Evolutionary conservation across 805 yeast genomes (phyloP).

Genomic region (Geotrichum ghanense): DNA sequence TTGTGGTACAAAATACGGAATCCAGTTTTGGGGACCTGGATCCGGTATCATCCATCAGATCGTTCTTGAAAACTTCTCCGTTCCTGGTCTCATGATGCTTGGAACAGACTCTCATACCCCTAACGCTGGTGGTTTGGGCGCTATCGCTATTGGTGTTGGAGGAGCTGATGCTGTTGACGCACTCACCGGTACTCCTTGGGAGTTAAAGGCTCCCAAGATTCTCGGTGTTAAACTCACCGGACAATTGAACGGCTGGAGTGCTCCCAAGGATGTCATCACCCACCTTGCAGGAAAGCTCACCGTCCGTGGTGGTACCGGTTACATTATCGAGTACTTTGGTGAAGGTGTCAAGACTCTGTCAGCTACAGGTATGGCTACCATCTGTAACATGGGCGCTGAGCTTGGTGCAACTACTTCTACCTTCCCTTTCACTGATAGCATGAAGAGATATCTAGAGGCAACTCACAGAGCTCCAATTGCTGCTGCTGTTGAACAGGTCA

Average conservation of each 20-base stretch:
- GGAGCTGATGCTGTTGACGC: slow-evolving; percentile 99
- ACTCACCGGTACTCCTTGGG: slow-evolving; percentile 96
- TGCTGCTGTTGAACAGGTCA: slow-evolving; percentile 57
- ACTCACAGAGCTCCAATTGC: slow-evolving; percentile 81
- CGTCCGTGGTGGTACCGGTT: slow-evolving; percentile 97
- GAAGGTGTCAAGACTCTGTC: slow-evolving; percentile 81
- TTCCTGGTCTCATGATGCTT: slow-evolving; percentile 93
- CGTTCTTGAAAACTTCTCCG: slow-evolving; percentile 90
- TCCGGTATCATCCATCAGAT: slow-evolving; percentile 98
- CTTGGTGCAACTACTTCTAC: slow-evolving; percentile 97
- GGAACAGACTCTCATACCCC: slow-evolving; percentile 99
- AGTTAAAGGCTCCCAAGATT: slow-evolving; percentile 91
- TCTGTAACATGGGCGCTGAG: slow-evolving; percentile 99
- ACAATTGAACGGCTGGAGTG: slow-evolving; percentile 79
- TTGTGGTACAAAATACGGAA: slow-evolving; percentile 90
- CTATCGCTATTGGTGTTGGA: slow-evolving; percentile 98
- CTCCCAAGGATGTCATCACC: slow-evolving; percentile 95
- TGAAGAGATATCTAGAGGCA: slow-evolving; percentile 65
- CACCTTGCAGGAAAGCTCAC: slow-evolving; percentile 85
- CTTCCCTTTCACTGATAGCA: slow-evolving; percentile 86
- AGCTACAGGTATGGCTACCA: slow-evolving; percentile 99
- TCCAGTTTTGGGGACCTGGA: slow-evolving; percentile 99
- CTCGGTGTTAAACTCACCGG: slow-evolving; percentile 93
- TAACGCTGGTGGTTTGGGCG: slow-evolving; percentile 98
- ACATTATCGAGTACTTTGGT: slow-evolving; percentile 93